Conservation (phyloP, 495 filamentous ascomycete species). For the Xylaria curta region DNA sequence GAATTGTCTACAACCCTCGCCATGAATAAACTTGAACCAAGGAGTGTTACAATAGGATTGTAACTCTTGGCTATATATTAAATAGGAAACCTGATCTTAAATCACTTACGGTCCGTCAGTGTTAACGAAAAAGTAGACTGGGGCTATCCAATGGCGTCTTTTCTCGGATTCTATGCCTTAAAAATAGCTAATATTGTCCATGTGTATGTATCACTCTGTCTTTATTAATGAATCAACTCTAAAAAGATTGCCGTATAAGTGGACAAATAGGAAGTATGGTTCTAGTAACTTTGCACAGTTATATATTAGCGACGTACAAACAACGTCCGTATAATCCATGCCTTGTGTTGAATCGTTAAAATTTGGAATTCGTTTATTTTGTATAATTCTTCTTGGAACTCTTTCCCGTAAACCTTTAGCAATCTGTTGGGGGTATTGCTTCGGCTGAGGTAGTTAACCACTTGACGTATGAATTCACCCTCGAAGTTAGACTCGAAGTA, state of each 20-base stretch:
- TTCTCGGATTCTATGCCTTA: neutral
- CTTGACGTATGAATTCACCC: neutral
- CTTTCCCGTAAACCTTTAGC: neutral
- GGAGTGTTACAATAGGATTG: neutral
- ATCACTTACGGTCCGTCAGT: neutral
- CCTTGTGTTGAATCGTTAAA: neutral
- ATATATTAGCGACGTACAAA: neutral
- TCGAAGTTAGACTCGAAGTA: neutral
- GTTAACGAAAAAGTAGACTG: neutral
- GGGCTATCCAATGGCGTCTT: neutral
- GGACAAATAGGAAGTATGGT: neutral
- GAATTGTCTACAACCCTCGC: neutral
- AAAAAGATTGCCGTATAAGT: neutral
- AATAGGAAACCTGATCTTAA: neutral
- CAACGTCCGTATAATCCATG: neutral
- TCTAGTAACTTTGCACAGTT: neutral
- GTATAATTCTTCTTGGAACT: neutral
- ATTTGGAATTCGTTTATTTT: neutral
- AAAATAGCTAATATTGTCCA: neutral
- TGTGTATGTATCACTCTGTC: neutral
- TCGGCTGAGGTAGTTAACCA: neutral
- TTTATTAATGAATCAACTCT: neutral
- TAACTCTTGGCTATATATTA: neutral
- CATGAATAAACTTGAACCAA: neutral
- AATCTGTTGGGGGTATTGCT: neutral